Evolutionary conservation across 805 yeast genomes (phyloP), one percentile per base, ranked within the genome.

Genomic region (Nakazawaea populi): DNA sequence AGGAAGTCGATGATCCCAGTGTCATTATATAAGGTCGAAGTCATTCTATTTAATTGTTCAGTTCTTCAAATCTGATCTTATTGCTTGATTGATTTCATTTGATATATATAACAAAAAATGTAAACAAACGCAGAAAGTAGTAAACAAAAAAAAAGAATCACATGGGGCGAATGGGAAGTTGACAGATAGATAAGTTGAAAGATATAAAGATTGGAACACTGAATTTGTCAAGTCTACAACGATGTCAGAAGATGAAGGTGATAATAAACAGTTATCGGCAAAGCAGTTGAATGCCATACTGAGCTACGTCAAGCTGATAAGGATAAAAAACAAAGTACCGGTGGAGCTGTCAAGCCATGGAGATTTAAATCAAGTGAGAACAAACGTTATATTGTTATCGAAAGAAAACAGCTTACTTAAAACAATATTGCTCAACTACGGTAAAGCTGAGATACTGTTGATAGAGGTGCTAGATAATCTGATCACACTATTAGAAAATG

Each of bases 361-460:
- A 18, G 24, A 18, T 18, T 18, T 18, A 18, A 18, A 18, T 18
- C 24, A 18, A 18, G 24, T 18, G 24, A 18, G 24, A 18, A 18
- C 29, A n/a, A 42, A 32, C 6, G 30, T 42, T 9, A 12, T 31
- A 10, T 31, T 42, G n/a, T 6, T 28, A 6, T 8, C 24, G 14
- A n/a, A n/a, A 9, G 38, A 42, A 4, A 30, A 27, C 5, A 42
- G 9, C 38, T n/a, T 42, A 1, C 24, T 34, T 9, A 36, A 36
- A 10, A 18, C 28, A 6, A 12, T 47, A n/a, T 89, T 90, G 60
- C 92, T 83, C 59, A 86, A 80, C 42, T 87, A 86, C 6, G 92
- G 79, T 32, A 90, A 67, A 18, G 5, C 38, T 12, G 53, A 50
- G 31, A 11, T 30, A 7, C 14, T 27, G 4, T 28, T 46, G 40